These are phyloP conservation scores for Starmerella gropengiesseri DNA, from an alignment of 805 yeast species.

Conservation along the genomic window DNA sequence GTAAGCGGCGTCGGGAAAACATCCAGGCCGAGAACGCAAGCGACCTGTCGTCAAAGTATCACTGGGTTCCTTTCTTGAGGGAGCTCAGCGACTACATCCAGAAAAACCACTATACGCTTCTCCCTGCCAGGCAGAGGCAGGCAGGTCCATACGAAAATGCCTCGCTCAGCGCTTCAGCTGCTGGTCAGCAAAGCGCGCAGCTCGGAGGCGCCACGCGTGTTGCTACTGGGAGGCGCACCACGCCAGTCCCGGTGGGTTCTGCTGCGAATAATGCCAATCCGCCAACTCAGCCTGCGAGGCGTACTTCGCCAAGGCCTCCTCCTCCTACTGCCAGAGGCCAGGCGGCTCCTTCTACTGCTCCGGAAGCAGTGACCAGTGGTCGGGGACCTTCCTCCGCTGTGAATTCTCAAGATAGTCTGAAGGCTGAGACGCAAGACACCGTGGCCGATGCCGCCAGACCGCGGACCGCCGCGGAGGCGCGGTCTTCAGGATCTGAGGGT, in stretches of 20 bases:
- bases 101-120: conserved; percentile 34
- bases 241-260: too few species aligned
- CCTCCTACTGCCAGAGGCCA: not conserved
- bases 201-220: not conserved
- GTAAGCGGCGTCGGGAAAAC: conserved; percentile 57
- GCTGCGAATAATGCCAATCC: too few species aligned
- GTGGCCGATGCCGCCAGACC: too few species aligned
- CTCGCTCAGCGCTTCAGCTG: not conserved
- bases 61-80: conserved; percentile 74
- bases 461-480: not conserved
- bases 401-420: not conserved
- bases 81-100: conserved; percentile 69
- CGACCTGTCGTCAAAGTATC: conserved; percentile 58
- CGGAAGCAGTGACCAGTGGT: too few species aligned
- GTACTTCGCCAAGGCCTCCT: not conserved
- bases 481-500: too few species aligned
- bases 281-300: not conserved
- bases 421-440: not conserved
- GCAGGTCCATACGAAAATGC: not conserved
- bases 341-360: not conserved
- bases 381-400: too few species aligned
- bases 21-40: conserved; percentile 38
- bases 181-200: not conserved
- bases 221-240: too few species aligned
- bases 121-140: conserved; percentile 15